These are phyloP conservation scores for Syncephalastrum sp. DNA, from an alignment of 371 early-diverging fungal genomes.

Conservation along the genomic window DNA sequence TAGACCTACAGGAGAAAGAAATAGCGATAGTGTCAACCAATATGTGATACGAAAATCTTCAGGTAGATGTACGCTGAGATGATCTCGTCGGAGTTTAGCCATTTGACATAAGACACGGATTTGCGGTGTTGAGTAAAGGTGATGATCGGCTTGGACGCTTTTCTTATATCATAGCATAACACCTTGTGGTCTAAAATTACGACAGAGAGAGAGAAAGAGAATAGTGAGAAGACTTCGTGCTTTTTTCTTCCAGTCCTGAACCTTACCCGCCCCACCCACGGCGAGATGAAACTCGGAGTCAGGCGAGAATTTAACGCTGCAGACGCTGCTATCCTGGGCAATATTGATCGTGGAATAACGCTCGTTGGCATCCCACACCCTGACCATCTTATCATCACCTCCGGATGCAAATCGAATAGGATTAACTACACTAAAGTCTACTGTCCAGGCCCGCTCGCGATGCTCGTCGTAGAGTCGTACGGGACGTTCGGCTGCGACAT, in stretches of 20 bases:
- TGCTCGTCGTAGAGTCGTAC: conserved; percentile 77
- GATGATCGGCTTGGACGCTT: conserved; percentile 61
- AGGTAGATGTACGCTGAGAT: conserved; percentile 65
- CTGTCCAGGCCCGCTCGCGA: conserved; percentile 88
- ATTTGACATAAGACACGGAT: conserved; percentile 92
- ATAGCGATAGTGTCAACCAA: too few relatives aligned
- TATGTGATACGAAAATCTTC: neutral
- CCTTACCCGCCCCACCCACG: conserved; percentile 82
- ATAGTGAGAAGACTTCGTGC: neutral
- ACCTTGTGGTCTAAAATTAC: conserved; percentile 76
- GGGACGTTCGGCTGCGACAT: conserved; percentile 63
- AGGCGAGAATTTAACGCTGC: conserved; percentile 91
- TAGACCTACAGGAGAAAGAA: conserved; percentile 52
- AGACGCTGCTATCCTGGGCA: conserved; percentile 83
- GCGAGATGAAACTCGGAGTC: conserved; percentile 67
- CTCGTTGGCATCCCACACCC: conserved; percentile 83
- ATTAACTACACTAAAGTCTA: conserved; percentile 77
- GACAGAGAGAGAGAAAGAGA: neutral
- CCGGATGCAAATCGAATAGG: conserved; percentile 82
- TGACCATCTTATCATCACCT: conserved; percentile 88
- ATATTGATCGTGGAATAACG: conserved; percentile 72
- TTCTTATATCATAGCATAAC: conserved; percentile 85
- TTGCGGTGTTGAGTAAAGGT: conserved; percentile 83
- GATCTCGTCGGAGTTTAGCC: conserved; percentile 67
- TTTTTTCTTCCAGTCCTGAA: neutral